Percentiles rank a stretch among this genome's conserved stretches.
These are phyloP conservation scores for Sonneratia alba DNA, from an alignment of 345 rosid genomes.

Conservation along the genomic window DNA sequence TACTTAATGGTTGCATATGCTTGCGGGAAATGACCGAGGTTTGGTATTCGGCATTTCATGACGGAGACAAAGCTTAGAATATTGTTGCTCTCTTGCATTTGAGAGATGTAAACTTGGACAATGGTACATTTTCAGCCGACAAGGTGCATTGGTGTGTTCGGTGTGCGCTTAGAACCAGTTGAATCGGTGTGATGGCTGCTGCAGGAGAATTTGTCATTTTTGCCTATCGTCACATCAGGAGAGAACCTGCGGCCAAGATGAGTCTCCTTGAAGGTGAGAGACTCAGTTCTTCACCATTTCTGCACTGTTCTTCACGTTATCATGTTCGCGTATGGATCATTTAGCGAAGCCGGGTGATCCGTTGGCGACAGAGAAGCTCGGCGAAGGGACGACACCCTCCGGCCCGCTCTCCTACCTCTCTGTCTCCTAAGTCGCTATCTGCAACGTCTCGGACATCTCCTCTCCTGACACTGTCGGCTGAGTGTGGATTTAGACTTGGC, in stretches of 20 bases:
- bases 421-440: too few relatives aligned
- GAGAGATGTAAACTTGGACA: not conserved
- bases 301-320: not conserved
- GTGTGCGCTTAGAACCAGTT: not conserved
- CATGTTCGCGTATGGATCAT: too few relatives aligned
- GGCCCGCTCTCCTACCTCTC: too few relatives aligned
- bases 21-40: not conserved
- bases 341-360: too few relatives aligned
- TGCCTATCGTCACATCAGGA: not conserved
- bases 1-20: not conserved
- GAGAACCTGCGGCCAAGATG: not conserved
- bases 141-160: not conserved
- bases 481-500: too few relatives aligned
- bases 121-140: not conserved
- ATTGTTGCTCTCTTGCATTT: not conserved
- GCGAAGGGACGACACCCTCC: too few relatives aligned
- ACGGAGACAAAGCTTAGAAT: too few relatives aligned
- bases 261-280: constrained; percentile 1
- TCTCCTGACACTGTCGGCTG: too few relatives aligned
- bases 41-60: not conserved
- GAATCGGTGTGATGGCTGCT: not conserved
- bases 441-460: too few relatives aligned
- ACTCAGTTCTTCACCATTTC: not conserved
- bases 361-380: too few relatives aligned
- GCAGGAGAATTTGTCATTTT: not conserved